Conservation (phyloP, 106 monocot genomes). For the Dendrobium huoshanense region DNA sequence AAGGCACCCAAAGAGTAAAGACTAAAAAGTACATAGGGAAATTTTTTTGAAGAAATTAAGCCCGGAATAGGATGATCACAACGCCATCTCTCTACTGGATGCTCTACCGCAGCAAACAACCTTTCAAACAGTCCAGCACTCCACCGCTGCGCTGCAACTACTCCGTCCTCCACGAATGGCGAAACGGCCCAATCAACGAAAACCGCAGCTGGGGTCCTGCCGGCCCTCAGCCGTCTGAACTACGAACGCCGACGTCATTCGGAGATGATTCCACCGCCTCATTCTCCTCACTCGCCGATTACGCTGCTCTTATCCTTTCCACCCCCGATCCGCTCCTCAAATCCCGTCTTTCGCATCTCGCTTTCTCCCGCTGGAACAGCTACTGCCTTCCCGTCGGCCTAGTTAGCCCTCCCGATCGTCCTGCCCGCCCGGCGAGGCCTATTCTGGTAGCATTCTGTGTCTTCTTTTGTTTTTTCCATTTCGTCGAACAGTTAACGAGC, state of each 20-base stretch:
- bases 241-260: background rate
- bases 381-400: constrained; percentile 40
- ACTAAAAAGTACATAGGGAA: too few relatives aligned
- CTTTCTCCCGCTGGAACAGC: constrained; percentile 45
- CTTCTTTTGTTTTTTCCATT: constrained; percentile 12
- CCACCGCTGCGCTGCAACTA: constrained; percentile 22
- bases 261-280: background rate
- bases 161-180: constrained; percentile 64
- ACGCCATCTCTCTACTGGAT: background rate
- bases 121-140: background rate
- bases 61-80: background rate
- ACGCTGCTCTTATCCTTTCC: constrained; percentile 59
- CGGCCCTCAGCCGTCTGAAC: constrained; percentile 20
- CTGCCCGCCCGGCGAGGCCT: constrained; percentile 64
- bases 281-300: constrained; percentile 61
- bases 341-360: constrained; percentile 54
- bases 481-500: constrained; percentile 23
- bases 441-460: constrained; percentile 22
- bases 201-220: constrained; percentile 53
- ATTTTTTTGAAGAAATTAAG: too few relatives aligned
- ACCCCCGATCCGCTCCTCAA: constrained; percentile 70
- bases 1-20: too few relatives aligned
- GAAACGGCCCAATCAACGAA: constrained; percentile 35
- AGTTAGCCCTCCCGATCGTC: constrained; percentile 34
- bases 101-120: background rate